A percentile compares a stretch with the other conserved stretches of the same genome.
These are phyloP conservation scores for Azolla pinnata DNA, from an alignment of 75 land plant species.

Conservation along the genomic window DNA sequence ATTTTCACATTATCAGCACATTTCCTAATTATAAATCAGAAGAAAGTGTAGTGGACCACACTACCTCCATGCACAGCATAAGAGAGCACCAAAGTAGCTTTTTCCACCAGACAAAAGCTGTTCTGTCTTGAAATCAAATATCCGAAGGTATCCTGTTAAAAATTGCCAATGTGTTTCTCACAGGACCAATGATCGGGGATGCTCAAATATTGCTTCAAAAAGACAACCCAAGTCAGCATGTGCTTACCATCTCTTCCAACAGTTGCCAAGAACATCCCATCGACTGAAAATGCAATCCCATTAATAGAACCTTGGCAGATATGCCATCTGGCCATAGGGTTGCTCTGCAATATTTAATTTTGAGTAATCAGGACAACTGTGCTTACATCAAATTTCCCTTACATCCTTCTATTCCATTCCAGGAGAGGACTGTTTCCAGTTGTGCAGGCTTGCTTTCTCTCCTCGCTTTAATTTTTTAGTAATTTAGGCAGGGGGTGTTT, in stretches of 20 bases:
- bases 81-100: constrained; percentile 88
- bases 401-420: too few species aligned
- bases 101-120: constrained; percentile 82
- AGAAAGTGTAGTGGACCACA: too few species aligned
- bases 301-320: constrained; percentile 89
- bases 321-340: constrained; percentile 98
- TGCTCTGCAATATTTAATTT: constrained; percentile 56
- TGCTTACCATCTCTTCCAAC: constrained; percentile 97
- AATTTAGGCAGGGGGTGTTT: too few species aligned
- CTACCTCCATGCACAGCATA: constrained; percentile 99
- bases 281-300: constrained; percentile 62
- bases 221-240: not conserved
- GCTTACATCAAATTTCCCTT: not conserved
- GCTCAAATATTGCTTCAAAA: too few species aligned
- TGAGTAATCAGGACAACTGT: constrained; percentile 5
- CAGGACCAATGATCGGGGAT: too few species aligned
- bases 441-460: too few species aligned
- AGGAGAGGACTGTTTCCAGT: too few species aligned
- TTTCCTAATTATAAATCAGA: too few species aligned
- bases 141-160: constrained; percentile 74
- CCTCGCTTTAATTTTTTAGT: too few species aligned
- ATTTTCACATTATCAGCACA: too few species aligned
- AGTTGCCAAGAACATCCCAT: constrained; percentile 73
- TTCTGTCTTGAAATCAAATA: constrained; percentile 83
- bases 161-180: constrained; percentile 3